phyloP scores from a whole-genome alignment of 192 early-diverging fungal species.

The Linnemannia exigua region DNA sequence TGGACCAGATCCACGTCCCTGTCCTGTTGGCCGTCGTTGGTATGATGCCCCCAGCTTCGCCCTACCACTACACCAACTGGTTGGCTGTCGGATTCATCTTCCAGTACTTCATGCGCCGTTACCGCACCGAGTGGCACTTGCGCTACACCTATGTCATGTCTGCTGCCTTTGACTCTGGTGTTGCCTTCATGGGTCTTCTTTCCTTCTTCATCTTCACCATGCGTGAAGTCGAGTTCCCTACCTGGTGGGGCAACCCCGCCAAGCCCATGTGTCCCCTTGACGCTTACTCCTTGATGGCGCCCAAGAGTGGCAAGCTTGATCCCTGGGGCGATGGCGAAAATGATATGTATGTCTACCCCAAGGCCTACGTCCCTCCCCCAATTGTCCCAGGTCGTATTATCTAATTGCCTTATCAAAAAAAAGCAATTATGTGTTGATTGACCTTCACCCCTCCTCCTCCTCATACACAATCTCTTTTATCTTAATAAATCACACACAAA shows the following conservation, averaged over 20 bases:
- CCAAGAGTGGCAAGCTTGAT: neutral
- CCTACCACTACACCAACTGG: slow-evolving; percentile 60
- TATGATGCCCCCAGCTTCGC: slow-evolving; percentile 67
- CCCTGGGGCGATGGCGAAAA: neutral
- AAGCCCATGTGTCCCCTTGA: slow-evolving; percentile 26
- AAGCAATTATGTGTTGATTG: too few species aligned
- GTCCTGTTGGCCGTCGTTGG: slow-evolving; percentile 62
- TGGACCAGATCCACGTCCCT: slow-evolving; percentile 68
- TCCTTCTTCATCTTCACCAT: slow-evolving; percentile 50
- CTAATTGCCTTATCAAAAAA: too few species aligned
- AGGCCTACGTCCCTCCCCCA: neutral
- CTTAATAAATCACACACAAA: too few species aligned
- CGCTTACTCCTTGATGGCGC: neutral
- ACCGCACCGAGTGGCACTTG: slow-evolving; percentile 65
- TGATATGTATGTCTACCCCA: neutral
- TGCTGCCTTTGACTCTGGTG: slow-evolving; percentile 63
- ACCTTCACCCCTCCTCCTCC: too few species aligned
- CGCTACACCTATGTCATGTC: slow-evolving; percentile 78
- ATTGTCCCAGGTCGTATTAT: too few species aligned
- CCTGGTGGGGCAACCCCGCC: slow-evolving; percentile 28
- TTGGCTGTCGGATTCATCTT: slow-evolving; percentile 61
- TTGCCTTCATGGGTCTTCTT: slow-evolving; percentile 48
- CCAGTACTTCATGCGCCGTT: slow-evolving; percentile 64
- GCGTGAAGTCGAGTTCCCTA: neutral
- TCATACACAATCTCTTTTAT: too few species aligned